Evolutionary conservation across 1,284 basidiomycete genomes (phyloP).

Genomic region (Ceratorhiza oryzae-sativae): DNA sequence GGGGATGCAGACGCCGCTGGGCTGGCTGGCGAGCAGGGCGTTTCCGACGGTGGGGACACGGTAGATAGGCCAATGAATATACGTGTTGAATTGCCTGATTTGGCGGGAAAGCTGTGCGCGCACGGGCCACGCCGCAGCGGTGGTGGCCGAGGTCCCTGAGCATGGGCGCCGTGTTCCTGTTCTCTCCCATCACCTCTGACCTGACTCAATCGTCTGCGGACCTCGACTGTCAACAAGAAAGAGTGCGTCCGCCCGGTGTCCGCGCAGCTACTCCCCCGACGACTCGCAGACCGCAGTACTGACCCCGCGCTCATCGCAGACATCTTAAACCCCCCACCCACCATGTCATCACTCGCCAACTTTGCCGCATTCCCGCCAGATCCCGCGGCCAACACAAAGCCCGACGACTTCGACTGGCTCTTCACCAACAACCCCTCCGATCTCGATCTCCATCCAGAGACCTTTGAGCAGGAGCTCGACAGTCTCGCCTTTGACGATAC

Average conservation of each 20-base stretch:
- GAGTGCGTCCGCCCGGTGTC: neutral
- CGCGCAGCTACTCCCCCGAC: constrained; percentile 31
- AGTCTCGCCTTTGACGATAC: constrained; percentile 58
- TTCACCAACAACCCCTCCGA: constrained; percentile 57
- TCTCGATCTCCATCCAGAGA: constrained; percentile 70
- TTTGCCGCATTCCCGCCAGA: constrained; percentile 28
- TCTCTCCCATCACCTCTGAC: constrained; percentile 27
- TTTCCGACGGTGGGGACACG: constrained; percentile 32
- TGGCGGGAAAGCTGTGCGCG: neutral
- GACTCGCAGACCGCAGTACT: constrained; percentile 22
- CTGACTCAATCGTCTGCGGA: constrained; percentile 24
- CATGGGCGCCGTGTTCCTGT: constrained; percentile 27
- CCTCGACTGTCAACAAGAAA: constrained; percentile 25
- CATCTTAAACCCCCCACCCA: constrained; percentile 27
- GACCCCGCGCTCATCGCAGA: constrained; percentile 31
- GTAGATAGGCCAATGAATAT: constrained; percentile 18
- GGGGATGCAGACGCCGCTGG: constrained; percentile 69
- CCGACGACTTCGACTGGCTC: constrained; percentile 62
- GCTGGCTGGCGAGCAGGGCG: constrained; percentile 45
- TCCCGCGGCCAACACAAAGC: constrained; percentile 35
- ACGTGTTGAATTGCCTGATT: neutral
- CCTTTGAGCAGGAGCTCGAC: constrained; percentile 82
- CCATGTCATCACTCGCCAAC: constrained; percentile 35
- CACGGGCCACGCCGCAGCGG: constrained; percentile 22
- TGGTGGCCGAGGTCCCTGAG: constrained; percentile 11